Evolutionary conservation across 2,329 filamentous ascomycete genomes (phyloP), one percentile per base, ranked within the genome.

Genomic region (Thelonectria olida): DNA sequence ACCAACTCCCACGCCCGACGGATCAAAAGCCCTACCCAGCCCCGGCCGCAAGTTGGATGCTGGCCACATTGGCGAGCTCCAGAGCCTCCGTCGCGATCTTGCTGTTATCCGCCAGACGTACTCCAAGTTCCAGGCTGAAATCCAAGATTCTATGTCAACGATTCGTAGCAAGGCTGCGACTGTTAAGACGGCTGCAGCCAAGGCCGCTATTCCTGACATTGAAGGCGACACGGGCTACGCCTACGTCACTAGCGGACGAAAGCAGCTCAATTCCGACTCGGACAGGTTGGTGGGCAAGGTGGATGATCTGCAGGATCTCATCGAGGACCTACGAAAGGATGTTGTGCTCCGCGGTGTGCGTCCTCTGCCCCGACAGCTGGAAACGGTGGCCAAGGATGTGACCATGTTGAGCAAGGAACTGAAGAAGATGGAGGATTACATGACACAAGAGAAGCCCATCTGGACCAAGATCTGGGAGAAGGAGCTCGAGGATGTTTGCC

Each of bases 401-500:
- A 88, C 89, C 49, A 80, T 84, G 56, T 89, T 96, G 28, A 91
- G 89, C 49, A 90, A 93, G 73, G 94, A 97, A 73, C 88, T 99
- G 64, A 96, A 92, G 85, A 94, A 92, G 80, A 90, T 99, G 85
- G 92, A 97, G 74, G 94, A 97, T 15, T 97, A 92, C 81, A 87
- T 99, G 80, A 90, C 89, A 70, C 87, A 88, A 47, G 96, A 99
- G 84, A 97, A 97, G 78, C 96, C 96, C 0, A 84, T 97, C 59
- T 99, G 96, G 95, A 97, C 93, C 55, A 97, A 97, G 86, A 97
- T 98, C 66, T 99, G 96, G 96, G 95, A 98, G 85, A 94, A 96
- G 79, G 94, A 98, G 77, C 83, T 99, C 45, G 93, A 98, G 77
- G 90, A 95, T 53, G 95, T 99, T 3, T 98, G 96, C 79, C 93